Percentiles rank a stretch among this genome's conserved stretches.
Evolutionary conservation across 2,329 filamentous ascomycete genomes (phyloP).

Genomic region (Paracoccidioides lutzii): DNA sequence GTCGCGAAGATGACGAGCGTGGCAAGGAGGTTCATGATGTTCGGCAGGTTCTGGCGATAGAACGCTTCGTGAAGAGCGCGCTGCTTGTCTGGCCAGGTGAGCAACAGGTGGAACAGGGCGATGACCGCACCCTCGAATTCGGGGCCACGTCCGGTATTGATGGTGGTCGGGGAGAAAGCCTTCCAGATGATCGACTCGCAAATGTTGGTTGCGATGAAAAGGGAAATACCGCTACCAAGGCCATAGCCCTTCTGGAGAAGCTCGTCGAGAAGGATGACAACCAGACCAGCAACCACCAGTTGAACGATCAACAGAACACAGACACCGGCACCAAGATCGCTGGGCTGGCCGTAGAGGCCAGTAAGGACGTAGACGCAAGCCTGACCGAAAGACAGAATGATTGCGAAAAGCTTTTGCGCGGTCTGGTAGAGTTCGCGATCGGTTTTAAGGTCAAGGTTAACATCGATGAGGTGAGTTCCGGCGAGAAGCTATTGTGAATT

Average conservation of each 20-base stretch:
- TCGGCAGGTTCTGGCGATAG: conserved; percentile 98
- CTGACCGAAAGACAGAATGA: conserved; percentile 94
- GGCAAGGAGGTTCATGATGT: conserved; percentile 96
- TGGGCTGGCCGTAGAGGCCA: conserved; percentile 91
- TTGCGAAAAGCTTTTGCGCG: conserved; percentile 95
- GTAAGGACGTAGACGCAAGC: conserved; percentile 97
- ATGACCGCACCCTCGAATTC: conserved; percentile 44
- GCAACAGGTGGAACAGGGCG: conserved; percentile 13
- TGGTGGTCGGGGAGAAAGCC: conserved; percentile 96
- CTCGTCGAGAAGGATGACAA: conserved; percentile 98
- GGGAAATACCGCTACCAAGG: conserved; percentile 93
- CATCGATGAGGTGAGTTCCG: conserved; percentile 98
- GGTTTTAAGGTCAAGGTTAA: conserved; percentile 99
- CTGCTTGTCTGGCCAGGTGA: conserved; percentile 97
- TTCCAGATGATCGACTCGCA: conserved; percentile 99
- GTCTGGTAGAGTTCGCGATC: conserved; percentile 99
- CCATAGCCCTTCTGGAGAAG: conserved; percentile 99
- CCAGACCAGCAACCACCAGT: conserved; percentile 91
- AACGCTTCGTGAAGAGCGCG: conserved; percentile 96
- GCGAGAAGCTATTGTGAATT: conserved; percentile 57
- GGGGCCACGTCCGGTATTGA: conserved; percentile 97
- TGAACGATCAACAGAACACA: conserved; percentile 97
- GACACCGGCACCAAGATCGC: conserved; percentile 92
- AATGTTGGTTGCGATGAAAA: conserved; percentile 99
- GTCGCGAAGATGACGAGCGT: conserved; percentile 88